These are phyloP conservation scores for Talaromyces sp. DNA, from an alignment of 2,329 filamentous ascomycete species.

Conservation along the genomic window DNA sequence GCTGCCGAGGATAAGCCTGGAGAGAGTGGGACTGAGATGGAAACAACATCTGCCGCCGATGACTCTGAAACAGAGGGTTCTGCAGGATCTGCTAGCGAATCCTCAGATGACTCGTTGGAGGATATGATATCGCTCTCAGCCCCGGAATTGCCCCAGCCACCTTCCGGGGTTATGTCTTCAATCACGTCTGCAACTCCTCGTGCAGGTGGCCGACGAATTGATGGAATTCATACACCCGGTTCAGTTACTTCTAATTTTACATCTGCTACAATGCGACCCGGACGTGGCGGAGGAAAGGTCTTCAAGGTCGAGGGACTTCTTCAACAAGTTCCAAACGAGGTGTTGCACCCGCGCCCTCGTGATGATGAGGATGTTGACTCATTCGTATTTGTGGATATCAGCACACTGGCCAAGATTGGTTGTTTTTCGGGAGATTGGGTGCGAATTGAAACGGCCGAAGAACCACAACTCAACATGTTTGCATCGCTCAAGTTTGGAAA, in stretches of 20 bases:
- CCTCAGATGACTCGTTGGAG: slow-evolving; percentile 89
- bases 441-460: slow-evolving; percentile 74
- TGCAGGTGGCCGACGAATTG: slow-evolving; percentile 69
- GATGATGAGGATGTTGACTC: slow-evolving; percentile 85
- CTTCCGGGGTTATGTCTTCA: slow-evolving; percentile 77
- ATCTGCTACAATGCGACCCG: slow-evolving; percentile 75
- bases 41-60: slow-evolving; percentile 59
- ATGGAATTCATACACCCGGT: slow-evolving; percentile 78
- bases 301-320: slow-evolving; percentile 83
- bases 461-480: slow-evolving; percentile 62
- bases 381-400: slow-evolving; percentile 87
- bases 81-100: slow-evolving; percentile 63
- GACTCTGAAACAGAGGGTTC: slow-evolving; percentile 62
- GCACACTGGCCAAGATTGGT: slow-evolving; percentile 81
- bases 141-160: slow-evolving; percentile 75
- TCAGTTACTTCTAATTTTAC: slow-evolving; percentile 91
- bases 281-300: slow-evolving; percentile 72
- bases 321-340: slow-evolving; percentile 70
- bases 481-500: slow-evolving; percentile 65
- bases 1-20: slow-evolving; percentile 74
- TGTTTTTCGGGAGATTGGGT: slow-evolving; percentile 99
- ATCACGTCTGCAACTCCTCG: slow-evolving; percentile 80
- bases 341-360: slow-evolving; percentile 80
- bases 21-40: slow-evolving; percentile 52
- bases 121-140: slow-evolving; percentile 89